These are phyloP conservation scores for Wickerhamiella occidentalis DNA, from an alignment of 805 yeast species.

Conservation along the genomic window DNA sequence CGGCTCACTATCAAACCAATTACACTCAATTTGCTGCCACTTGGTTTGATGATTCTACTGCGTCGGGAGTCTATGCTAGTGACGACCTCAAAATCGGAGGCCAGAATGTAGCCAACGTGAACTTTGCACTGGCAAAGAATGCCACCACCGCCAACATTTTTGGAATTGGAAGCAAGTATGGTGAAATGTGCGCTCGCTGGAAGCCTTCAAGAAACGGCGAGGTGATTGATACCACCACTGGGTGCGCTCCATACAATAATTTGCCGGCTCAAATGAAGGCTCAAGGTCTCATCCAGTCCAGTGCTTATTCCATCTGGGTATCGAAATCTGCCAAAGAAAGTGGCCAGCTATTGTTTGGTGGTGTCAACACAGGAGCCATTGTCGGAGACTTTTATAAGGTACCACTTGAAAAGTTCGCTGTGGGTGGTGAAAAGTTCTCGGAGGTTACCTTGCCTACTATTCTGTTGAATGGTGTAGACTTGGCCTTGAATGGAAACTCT, in stretches of 20 bases:
- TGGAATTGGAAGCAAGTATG: constrained; percentile 27
- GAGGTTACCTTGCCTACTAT: neutral
- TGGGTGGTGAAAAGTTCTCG: no score
- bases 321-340: neutral
- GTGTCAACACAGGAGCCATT: neutral
- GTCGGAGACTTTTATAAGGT: neutral
- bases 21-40: neutral
- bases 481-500: neutral
- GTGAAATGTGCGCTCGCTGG: constrained; percentile 22
- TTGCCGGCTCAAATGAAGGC: neutral
- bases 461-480: neutral
- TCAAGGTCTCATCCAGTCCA: neutral
- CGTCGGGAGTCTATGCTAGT: constrained; percentile 46
- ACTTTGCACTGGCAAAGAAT: constrained; percentile 57
- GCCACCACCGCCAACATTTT: constrained; percentile 44
- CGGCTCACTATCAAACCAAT: neutral
- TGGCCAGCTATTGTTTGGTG: constrained; percentile 4
- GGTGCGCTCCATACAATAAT: constrained; percentile 8
- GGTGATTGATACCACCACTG: neutral
- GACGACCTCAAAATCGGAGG: constrained; percentile 44
- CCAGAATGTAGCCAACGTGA: constrained; percentile 30
- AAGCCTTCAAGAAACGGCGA: neutral
- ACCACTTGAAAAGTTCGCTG: constrained; percentile 1
- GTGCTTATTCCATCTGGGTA: constrained; percentile 4
- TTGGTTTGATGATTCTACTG: constrained; percentile 21